Evolutionary conservation across 192 early-diverging fungal genomes (phyloP).

Genomic region (Funneliformis geosporum): DNA sequence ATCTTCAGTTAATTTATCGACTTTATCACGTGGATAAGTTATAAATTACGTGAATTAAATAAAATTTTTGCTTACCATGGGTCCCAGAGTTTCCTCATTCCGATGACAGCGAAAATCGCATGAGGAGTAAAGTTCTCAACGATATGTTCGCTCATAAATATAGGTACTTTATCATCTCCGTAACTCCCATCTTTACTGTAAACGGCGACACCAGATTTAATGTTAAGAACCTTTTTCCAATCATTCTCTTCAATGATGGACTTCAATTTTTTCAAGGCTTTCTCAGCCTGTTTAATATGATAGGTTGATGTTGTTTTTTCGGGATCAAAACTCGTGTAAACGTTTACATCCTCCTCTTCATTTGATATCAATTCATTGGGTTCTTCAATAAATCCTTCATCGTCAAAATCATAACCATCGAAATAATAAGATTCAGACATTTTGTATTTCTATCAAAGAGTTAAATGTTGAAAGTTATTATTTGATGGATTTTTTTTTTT

Average conservation of each 20-base stretch:
- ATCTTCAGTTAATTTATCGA: background rate
- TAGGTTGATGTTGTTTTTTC: background rate
- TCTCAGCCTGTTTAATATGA: conserved; percentile 52
- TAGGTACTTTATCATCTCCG: conserved; percentile 48
- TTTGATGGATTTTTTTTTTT: no score
- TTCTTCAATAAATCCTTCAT: background rate
- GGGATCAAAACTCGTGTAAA: background rate
- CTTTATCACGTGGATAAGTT: background rate
- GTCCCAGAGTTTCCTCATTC: conserved; percentile 59
- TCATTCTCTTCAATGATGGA: conserved; percentile 40
- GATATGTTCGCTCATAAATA: conserved; percentile 54
- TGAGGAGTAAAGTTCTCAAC: conserved; percentile 53
- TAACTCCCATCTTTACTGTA: conserved; percentile 47
- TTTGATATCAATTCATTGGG: background rate
- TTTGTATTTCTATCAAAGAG: no score
- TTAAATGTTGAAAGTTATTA: no score
- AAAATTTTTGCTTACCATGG: conserved; percentile 39
- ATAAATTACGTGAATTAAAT: background rate
- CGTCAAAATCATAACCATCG: no score
- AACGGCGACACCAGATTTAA: conserved; percentile 54
- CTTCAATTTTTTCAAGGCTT: conserved; percentile 51
- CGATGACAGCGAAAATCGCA: conserved; percentile 57
- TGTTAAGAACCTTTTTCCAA: conserved; percentile 57
- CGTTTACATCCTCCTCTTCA: background rate
- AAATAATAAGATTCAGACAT: background rate